Conservation (phyloP, 495 filamentous ascomycete species). For the Aspergillus diversus region DNA sequence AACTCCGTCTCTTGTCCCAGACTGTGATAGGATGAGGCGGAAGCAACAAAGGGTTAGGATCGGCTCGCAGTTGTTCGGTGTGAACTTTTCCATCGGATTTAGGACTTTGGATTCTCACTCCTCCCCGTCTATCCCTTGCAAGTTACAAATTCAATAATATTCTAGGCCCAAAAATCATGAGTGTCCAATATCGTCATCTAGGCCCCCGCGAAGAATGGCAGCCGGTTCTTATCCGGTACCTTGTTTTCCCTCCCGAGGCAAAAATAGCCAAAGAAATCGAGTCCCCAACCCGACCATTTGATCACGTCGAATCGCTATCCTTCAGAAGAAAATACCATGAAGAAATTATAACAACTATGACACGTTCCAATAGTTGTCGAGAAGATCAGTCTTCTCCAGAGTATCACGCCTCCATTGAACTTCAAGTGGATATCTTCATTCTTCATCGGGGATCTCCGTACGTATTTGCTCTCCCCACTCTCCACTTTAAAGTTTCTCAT, state of each 20-base stretch:
- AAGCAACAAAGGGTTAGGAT: background rate
- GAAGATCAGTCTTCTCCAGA: background rate
- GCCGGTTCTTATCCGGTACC: background rate
- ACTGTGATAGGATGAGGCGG: constrained; percentile 11
- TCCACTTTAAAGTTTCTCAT: constrained; percentile 1
- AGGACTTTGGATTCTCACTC: background rate
- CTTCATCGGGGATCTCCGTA: constrained; percentile 33
- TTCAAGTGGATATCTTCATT: constrained; percentile 11
- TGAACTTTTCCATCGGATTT: background rate
- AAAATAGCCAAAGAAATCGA: no score
- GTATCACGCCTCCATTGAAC: no score
- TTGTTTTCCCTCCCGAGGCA: background rate
- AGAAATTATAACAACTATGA: background rate
- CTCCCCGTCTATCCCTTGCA: background rate
- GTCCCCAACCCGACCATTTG: no score
- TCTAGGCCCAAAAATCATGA: background rate
- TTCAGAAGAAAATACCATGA: background rate
- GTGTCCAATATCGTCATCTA: background rate
- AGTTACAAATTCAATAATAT: background rate
- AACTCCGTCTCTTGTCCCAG: constrained; percentile 7
- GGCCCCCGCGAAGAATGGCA: background rate
- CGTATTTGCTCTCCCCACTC: constrained; percentile 15
- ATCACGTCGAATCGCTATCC: no score
- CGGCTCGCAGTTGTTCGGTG: background rate
- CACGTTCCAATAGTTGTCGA: background rate